A percentile compares a stretch with the other conserved stretches of the same genome.
Conservation (phyloP, 192 early-diverging fungal species). For the Powellomyces hirtus region DNA sequence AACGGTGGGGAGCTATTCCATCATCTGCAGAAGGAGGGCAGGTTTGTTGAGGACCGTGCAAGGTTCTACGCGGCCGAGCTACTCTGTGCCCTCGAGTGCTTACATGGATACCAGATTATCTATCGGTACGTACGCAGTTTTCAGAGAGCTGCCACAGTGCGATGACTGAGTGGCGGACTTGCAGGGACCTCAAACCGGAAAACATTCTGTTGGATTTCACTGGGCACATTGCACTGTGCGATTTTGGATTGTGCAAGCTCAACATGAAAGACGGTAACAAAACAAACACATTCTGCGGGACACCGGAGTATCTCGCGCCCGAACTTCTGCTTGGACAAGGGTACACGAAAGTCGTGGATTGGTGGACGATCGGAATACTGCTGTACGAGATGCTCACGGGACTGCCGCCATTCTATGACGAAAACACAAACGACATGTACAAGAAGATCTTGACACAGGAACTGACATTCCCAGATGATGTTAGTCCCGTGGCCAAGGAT, state of each 20-base stretch:
- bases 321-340: slow-evolving; percentile 77
- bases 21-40: slow-evolving; percentile 65
- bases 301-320: slow-evolving; percentile 87
- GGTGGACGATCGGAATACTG: slow-evolving; percentile 96
- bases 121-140: slow-evolving; percentile 45
- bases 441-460: slow-evolving; percentile 80
- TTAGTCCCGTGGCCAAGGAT: slow-evolving; percentile 36
- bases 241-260: slow-evolving; percentile 91
- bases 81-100: slow-evolving; percentile 83
- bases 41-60: slow-evolving; percentile 60
- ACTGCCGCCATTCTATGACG: slow-evolving; percentile 88
- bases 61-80: slow-evolving; percentile 89
- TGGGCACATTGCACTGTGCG: slow-evolving; percentile 91
- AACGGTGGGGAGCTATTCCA: slow-evolving; percentile 93
- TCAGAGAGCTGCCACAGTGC: slow-evolving; percentile 6
- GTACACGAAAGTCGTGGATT: slow-evolving; percentile 94
- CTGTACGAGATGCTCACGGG: slow-evolving; percentile 63
- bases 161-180: background rate
- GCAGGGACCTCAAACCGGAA: slow-evolving; percentile 90
- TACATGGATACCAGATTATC: slow-evolving; percentile 90
- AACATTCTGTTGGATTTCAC: slow-evolving; percentile 92
- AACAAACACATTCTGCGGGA: slow-evolving; percentile 91
- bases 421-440: slow-evolving; percentile 94
- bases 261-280: slow-evolving; percentile 90
- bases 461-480: slow-evolving; percentile 62